These are phyloP conservation scores for Aegilops longissima DNA, from an alignment of 176 grass and related monocot genomes.

Conservation along the genomic window DNA sequence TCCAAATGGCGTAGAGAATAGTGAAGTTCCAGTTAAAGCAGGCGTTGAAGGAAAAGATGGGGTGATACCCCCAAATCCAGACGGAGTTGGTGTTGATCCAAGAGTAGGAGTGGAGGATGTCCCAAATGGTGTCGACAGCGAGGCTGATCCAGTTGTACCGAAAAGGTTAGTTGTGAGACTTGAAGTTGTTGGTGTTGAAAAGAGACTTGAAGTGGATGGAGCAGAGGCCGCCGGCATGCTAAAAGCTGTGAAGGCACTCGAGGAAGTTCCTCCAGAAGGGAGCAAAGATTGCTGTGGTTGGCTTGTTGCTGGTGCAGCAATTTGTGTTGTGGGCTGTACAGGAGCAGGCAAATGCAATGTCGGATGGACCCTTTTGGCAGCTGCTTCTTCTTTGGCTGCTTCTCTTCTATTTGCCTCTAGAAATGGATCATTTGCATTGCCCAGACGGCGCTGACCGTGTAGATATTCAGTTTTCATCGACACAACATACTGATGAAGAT, in stretches of 20 bases:
- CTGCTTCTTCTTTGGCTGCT: constrained; percentile 81
- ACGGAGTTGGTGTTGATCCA: constrained; percentile 59
- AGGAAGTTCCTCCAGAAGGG: constrained; percentile 40
- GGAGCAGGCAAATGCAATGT: constrained; percentile 82
- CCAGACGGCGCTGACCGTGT: constrained; percentile 48
- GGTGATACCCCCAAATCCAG: constrained; percentile 56
- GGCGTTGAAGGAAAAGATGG: constrained; percentile 60
- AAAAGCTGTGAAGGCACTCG: constrained; percentile 51
- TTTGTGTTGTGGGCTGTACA: constrained; percentile 50
- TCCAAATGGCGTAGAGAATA: constrained; percentile 76
- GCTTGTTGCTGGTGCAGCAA: constrained; percentile 41
- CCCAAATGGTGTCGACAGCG: constrained; percentile 78
- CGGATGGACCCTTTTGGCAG: constrained; percentile 87
- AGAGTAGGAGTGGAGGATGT: constrained; percentile 59
- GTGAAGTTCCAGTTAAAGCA: constrained; percentile 49
- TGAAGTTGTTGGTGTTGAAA: constrained; percentile 70
- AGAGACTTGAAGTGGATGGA: constrained; percentile 65
- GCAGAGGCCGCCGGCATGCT: constrained; percentile 51
- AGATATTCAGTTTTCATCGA: constrained; percentile 84
- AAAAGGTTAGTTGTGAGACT: constrained; percentile 64
- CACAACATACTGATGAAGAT: constrained; percentile 91
- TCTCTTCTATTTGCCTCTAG: constrained; percentile 93
- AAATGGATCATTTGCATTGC: constrained; percentile 85
- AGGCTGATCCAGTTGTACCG: constrained; percentile 53
- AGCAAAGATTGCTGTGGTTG: constrained; percentile 46